These are phyloP conservation scores for Cercospora sp. DNA, from an alignment of 2,329 filamentous ascomycete genomes.

Conservation along the genomic window DNA sequence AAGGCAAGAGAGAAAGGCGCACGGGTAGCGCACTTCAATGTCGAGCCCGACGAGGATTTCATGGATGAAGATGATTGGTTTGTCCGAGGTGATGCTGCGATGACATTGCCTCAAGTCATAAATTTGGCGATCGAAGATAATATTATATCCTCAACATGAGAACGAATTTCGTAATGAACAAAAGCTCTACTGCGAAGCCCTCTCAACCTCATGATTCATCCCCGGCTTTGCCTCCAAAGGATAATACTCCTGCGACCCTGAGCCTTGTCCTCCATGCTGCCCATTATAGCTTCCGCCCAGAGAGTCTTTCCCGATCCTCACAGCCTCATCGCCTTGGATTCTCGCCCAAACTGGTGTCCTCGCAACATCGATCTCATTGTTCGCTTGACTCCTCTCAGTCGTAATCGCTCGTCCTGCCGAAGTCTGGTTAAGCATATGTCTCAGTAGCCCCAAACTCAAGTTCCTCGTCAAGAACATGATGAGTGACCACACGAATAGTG, in stretches of 20 bases:
- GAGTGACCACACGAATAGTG: background rate
- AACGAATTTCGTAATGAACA: background rate
- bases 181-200: background rate
- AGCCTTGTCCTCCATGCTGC: background rate
- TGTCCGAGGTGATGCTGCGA: background rate
- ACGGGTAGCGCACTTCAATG: background rate
- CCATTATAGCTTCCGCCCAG: background rate
- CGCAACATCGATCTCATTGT: conserved; percentile 7
- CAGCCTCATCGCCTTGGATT: conserved; percentile 9
- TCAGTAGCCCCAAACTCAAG: background rate
- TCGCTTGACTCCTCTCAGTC: conserved; percentile 15
- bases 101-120: background rate
- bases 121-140: background rate
- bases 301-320: conserved; percentile 9
- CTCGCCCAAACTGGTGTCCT: conserved; percentile 13
- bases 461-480: conserved; percentile 10
- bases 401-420: conserved; percentile 15
- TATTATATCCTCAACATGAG: background rate
- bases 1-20: background rate
- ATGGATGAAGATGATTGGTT: background rate
- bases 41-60: background rate
- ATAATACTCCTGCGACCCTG: background rate
- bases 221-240: background rate
- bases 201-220: background rate
- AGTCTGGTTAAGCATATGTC: conserved; percentile 17